These are phyloP conservation scores for Gossypium ekmanianum DNA, from an alignment of 345 rosid genomes.

Conservation along the genomic window DNA sequence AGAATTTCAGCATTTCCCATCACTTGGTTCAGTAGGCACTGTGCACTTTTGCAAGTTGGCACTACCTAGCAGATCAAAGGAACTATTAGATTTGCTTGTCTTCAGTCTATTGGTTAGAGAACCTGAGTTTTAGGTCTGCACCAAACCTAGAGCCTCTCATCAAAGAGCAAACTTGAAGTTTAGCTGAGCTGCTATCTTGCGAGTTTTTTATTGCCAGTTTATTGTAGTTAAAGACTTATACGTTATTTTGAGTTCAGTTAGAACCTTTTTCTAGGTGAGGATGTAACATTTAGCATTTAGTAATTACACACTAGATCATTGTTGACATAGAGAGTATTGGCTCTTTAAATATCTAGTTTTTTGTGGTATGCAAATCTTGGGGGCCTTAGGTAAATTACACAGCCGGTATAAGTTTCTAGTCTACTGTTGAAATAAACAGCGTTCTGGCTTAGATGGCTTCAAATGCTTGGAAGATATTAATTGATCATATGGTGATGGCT, in stretches of 20 bases:
- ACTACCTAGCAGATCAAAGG: constrained; percentile 18
- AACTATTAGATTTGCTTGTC: background rate
- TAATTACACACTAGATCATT: background rate
- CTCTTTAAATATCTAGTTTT: background rate
- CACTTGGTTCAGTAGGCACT: constrained; percentile 10
- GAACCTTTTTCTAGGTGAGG: background rate
- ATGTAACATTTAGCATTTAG: constrained; percentile 11
- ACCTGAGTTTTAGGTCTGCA: constrained; percentile 2
- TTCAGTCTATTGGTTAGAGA: background rate
- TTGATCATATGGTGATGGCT: too few species aligned
- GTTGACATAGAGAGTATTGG: background rate
- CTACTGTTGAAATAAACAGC: background rate
- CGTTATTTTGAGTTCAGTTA: background rate
- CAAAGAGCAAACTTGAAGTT: constrained; percentile 5
- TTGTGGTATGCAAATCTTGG: background rate
- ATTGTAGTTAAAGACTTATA: constrained; percentile 12
- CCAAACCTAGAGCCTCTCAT: background rate
- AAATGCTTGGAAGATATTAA: background rate
- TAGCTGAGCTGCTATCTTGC: background rate
- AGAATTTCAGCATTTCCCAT: constrained; percentile 6
- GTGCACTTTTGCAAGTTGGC: constrained; percentile 13
- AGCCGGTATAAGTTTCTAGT: background rate
- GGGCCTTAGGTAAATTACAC: background rate
- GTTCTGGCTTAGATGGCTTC: background rate
- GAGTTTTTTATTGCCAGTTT: background rate